Evolutionary conservation across 768 basidiomycete genomes (phyloP), one percentile per base, ranked within the genome.

Genomic region (Calocera cornea): DNA sequence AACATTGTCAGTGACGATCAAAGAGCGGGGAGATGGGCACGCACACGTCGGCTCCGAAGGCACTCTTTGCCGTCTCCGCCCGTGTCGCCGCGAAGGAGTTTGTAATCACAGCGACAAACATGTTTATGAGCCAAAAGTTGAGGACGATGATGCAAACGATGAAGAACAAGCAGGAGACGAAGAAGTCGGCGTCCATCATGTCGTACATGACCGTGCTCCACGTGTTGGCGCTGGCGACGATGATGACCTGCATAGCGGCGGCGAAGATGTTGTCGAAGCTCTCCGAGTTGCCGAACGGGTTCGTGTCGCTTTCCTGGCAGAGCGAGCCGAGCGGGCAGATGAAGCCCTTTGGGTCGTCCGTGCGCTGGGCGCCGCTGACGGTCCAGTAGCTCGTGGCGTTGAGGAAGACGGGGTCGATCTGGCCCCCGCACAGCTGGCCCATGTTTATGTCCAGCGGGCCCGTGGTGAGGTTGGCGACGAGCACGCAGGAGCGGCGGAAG

Each of bases 91-190:
- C 85, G 75, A 98, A 98, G 0, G 91, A 90, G 73, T 92, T 89
- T 33, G 92, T 92, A 70, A 95, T 95, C n/a, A 97, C 93, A 19
- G 95, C 94, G 67, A 97, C 91, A 74, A 95, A 89, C 49, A 97
- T 77, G 74, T 94, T 93, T 80, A 95, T 87, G 68, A 95, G 81
- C 91, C 91, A 92, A 75, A 97, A 92, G 76, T 97, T 95, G 72
- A 97, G 82, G 27, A 97, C 83, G 70, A 98, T 78, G 69, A 97
- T 79, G 66, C 87, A 87, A 34, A 86, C 77, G 69, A 97, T 87
- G 79, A 91, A 97, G 78, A 91, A 97, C 68, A 94, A 79, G 69
- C 84, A 88, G 0, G 92, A 90, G n/a, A 87, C 78, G 74, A 89
- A 90, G 77, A 87, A 95, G 73, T 98, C 95, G 0, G 94, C 81